A percentile compares a stretch with the other conserved stretches of the same genome.
Conservation (phyloP, 1,284 basidiomycete species). For the Trametes sp. region DNA sequence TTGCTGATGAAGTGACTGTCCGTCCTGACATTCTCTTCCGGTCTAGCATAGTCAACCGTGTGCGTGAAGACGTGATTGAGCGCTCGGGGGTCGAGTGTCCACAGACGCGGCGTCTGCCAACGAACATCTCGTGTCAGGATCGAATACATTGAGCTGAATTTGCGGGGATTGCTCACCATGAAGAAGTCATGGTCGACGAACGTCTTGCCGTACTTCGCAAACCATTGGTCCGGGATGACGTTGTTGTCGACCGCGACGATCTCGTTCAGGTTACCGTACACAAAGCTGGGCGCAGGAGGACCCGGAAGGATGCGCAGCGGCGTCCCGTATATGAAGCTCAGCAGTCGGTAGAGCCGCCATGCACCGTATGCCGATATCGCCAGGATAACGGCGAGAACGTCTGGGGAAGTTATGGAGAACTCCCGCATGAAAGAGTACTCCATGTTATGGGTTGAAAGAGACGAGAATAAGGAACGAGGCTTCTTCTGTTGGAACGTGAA, state of each 20-base stretch:
- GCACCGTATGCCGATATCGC: not conserved
- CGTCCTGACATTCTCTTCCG: slow-evolving; percentile 29
- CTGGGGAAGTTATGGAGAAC: not conserved
- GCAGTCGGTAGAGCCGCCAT: not conserved
- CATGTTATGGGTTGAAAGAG: not conserved
- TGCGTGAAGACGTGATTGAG: slow-evolving; percentile 48
- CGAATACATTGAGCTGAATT: not conserved
- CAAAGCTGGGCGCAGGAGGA: slow-evolving; percentile 53
- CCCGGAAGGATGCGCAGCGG: slow-evolving; percentile 49
- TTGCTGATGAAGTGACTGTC: slow-evolving; percentile 40
- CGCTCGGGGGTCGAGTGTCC: slow-evolving; percentile 48
- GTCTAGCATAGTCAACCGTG: slow-evolving; percentile 43
- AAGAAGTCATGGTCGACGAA: slow-evolving; percentile 55
- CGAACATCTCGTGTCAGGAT: too few species aligned
- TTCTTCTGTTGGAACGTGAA: not conserved
- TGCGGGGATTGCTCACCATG: slow-evolving; percentile 47
- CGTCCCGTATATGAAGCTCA: slow-evolving; percentile 1
- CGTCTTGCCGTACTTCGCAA: slow-evolving; percentile 59
- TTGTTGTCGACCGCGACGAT: slow-evolving; percentile 48
- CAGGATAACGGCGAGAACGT: not conserved
- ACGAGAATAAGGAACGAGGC: not conserved
- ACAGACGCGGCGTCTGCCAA: slow-evolving; percentile 50
- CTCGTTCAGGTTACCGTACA: slow-evolving; percentile 62
- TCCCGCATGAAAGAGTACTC: not conserved
- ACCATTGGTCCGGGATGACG: slow-evolving; percentile 59